Evolutionary conservation across 768 basidiomycete species (phyloP).

Genomic region (Suillus fuscotomentosus): DNA sequence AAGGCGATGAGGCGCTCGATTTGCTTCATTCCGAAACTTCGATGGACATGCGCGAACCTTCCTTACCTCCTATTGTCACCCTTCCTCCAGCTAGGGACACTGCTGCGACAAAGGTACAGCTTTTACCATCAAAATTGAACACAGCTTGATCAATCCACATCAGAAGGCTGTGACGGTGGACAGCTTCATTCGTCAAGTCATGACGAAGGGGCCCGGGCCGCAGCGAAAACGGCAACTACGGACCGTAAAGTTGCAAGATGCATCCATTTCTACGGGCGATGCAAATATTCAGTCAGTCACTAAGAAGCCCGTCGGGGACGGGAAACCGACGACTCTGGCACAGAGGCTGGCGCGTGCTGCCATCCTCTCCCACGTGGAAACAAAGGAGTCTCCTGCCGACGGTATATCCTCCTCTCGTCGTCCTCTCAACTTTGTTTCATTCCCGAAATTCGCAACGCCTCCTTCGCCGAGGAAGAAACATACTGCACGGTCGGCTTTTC

Average conservation of each 20-base stretch:
- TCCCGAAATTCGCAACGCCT: constrained; percentile 18
- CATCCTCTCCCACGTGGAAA: constrained; percentile 24
- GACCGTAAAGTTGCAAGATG: neutral
- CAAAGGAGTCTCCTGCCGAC: constrained; percentile 6
- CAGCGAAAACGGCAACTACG: neutral
- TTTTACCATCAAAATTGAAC: neutral
- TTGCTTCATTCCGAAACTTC: neutral
- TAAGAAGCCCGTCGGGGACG: neutral
- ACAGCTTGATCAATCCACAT: neutral
- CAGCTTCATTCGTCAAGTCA: constrained; percentile 19
- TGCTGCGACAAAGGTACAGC: neutral
- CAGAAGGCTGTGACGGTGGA: constrained; percentile 24
- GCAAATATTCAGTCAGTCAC: constrained; percentile 19
- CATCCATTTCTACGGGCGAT: neutral
- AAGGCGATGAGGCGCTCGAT: neutral
- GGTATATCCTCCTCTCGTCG: constrained; percentile 16
- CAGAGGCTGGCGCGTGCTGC: constrained; percentile 23
- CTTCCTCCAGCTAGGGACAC: constrained; percentile 6
- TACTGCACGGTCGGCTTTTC: neutral
- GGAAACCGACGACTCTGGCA: constrained; percentile 9
- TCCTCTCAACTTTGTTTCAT: constrained; percentile 27
- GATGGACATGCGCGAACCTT: neutral
- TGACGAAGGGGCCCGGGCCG: neutral
- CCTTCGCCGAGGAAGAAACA: neutral
- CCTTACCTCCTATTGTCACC: constrained; percentile 15